Evolutionary conservation across 2,329 filamentous ascomycete genomes (phyloP), one percentile per base, ranked within the genome.

Genomic region (Clonostachys solani): DNA sequence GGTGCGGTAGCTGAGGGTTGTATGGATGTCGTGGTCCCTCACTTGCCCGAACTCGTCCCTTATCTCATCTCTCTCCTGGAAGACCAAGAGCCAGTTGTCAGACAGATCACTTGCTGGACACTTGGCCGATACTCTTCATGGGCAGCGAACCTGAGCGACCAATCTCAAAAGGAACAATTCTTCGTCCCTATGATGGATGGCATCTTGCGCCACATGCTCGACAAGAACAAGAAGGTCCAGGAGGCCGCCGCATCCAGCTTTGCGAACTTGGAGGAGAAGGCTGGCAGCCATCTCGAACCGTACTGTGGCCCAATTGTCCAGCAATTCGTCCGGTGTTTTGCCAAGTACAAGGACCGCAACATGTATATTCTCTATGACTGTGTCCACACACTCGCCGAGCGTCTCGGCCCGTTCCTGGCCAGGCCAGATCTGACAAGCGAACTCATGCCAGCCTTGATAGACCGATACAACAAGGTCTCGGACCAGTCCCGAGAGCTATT

Each of bases 361-460:
- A 96, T 97, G 83, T 96, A 95, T 72, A 95, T 97, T 47, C 81
- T 99, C 34, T 99, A 99, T 71, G 94, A 99, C 69, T 97, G 94
- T 65, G 89, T 99, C 34, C 94, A 99, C 71, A 99, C 94, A 1
- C 75, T 99, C 48, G 94, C 94, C 5, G 94, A 99, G 66, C 87
- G 90, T 60, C 87, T 97, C 47, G 91, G 90, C 12, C 83, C 86
- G 7, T 83, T 87, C 34, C 75, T 99, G 54, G 87, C 90, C n/a
- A 78, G 83, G 51, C 87, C 87, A 7, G 81, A 92, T 45, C 80
- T 96, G n/a, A 84, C 92, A 38, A 80, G 87, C 52, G 78, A 90
- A 55, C 77, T 99, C 49, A 97, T 99, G 92, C 92, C 94, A 19
- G 89, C 91, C 12, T 77, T 99, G 42, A 92, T 96, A 54, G 77